phyloP scores from a whole-genome alignment of 768 basidiomycete species.

The Tylopilus sp. region DNA sequence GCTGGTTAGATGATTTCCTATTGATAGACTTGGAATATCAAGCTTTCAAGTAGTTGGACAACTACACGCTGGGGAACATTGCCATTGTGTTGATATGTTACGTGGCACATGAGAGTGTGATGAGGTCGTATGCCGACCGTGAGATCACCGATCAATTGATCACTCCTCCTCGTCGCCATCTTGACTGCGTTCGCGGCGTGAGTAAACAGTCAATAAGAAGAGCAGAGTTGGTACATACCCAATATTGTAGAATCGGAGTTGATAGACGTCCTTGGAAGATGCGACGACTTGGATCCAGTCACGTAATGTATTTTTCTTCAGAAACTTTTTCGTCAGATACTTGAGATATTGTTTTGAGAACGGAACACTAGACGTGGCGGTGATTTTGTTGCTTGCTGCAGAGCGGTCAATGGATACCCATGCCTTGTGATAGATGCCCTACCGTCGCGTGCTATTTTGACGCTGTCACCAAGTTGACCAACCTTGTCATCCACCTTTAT shows the following conservation, averaged over 20 bases:
- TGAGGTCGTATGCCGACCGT: neutral
- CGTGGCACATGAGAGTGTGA: no score
- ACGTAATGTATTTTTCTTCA: conserved; percentile 94
- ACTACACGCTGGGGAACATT: neutral
- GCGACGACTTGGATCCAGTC: conserved; percentile 99
- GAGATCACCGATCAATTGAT: no score
- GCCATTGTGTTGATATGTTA: neutral
- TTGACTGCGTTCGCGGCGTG: conserved; percentile 28
- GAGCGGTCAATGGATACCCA: conserved; percentile 2
- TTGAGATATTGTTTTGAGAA: conserved; percentile 98
- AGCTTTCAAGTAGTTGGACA: no score
- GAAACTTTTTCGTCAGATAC: conserved; percentile 98
- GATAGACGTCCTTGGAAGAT: conserved; percentile 88
- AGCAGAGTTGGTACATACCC: conserved; percentile 48
- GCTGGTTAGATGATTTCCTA: conserved; percentile 18
- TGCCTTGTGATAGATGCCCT: neutral
- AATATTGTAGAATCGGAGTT: conserved; percentile 93
- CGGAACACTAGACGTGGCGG: conserved; percentile 79
- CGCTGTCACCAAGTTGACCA: conserved; percentile 85
- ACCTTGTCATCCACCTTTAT: conserved; percentile 92
- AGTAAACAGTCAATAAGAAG: neutral
- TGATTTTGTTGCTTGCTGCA: conserved; percentile 76
- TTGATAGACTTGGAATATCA: neutral
- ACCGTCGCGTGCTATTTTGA: conserved; percentile 90
- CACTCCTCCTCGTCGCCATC: conserved; percentile 52